Evolutionary conservation across 2,329 filamentous ascomycete species (phyloP), one percentile per base, ranked within the genome.

Genomic region (Fusarium solani-melongenae): DNA sequence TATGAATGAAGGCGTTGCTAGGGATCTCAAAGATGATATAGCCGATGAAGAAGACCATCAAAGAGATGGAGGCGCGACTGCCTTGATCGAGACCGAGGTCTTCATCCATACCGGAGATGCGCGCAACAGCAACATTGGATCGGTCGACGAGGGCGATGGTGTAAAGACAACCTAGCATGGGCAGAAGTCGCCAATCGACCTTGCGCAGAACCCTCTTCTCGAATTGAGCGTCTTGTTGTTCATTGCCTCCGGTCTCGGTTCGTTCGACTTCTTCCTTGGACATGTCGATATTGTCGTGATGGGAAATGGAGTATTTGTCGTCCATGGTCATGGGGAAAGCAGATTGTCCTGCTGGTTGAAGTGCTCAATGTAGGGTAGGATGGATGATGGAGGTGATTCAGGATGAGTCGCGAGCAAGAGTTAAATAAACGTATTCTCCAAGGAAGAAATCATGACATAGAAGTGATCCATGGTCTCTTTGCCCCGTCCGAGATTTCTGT

Each of bases 1-100:
- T 74, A 0, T 74, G 71, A 11, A 74, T 74, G 17, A 74, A 72
- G 0, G 68, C 71, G 3, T 74, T 74, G 15, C 71, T 74, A 0
- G 71, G 71, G 4, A 74, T 66, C 14, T 74, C 71, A 1, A 74
- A 74, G 0, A 74, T 20, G 24, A 72, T 72, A 9, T 74, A 74
- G 0, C 68, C 68, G 0, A 74, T 72, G n/a, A 74, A 74, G 14
- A 74, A 74, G 5, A 74, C 72, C 69, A 74, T 74, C 9, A 74
- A 12, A 0, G 44, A 41, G 12, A 74, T 27, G 0, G 72, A 74
- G 0, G 61, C 65, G 0, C 71, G 60, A 5, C 61, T 72, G 0
- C 60, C 69, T 0, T 72, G 31, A 1, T 57, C 60, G 6, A 74
- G 62, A 2, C 10, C 71, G 0, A 74, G 66, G 5, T 74, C 71